Conservation (phyloP, 345 rosid species). For the Lumnitzera littorea region DNA sequence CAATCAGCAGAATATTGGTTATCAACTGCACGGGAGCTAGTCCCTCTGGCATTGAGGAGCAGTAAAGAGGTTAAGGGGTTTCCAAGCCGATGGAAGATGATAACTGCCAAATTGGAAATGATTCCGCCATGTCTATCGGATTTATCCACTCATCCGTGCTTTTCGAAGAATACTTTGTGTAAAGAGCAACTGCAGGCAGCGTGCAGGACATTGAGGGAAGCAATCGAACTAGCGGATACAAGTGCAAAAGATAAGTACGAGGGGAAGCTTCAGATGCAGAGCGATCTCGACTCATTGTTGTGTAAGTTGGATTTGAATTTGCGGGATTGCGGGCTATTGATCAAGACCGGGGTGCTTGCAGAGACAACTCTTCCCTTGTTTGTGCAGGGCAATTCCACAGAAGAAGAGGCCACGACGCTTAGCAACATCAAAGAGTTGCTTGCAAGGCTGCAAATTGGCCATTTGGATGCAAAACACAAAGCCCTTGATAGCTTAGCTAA, state of each 20-base stretch:
- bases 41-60: conserved; percentile 46
- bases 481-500: conserved; percentile 72
- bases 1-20: conserved; percentile 71
- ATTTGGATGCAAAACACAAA: conserved; percentile 81
- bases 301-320: conserved; percentile 78
- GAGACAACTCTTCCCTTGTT: conserved; percentile 52
- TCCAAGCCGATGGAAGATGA: conserved; percentile 81
- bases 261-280: conserved; percentile 93
- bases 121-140: conserved; percentile 66
- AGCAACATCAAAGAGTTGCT: conserved; percentile 61
- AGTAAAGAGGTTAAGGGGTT: conserved; percentile 61
- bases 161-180: conserved; percentile 75
- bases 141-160: conserved; percentile 88
- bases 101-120: conserved; percentile 69
- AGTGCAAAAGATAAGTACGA: conserved; percentile 61
- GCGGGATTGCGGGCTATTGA: conserved; percentile 72
- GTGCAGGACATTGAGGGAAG: conserved; percentile 34
- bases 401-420: conserved; percentile 31
- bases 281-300: conserved; percentile 78
- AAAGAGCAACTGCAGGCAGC: conserved; percentile 83
- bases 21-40: conserved; percentile 55
- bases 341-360: conserved; percentile 88
- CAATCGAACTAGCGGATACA: conserved; percentile 31
- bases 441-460: conserved; percentile 93
- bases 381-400: conserved; percentile 26